phyloP scores from a whole-genome alignment of 2,329 filamentous ascomycete species.

The Colletotrichum viniferum region DNA sequence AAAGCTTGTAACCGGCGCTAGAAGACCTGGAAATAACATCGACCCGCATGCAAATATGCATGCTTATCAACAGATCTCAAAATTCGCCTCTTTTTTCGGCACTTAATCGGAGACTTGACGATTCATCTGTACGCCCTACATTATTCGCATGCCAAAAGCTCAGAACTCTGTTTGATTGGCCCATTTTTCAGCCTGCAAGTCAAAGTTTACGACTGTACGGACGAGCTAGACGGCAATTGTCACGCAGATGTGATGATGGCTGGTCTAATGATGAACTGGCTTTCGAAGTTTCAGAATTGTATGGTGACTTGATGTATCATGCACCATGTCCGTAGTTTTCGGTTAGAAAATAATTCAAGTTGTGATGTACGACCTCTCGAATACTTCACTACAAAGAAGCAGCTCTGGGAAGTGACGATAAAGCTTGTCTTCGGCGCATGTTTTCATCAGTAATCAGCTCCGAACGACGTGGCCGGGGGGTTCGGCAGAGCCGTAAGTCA shows the following conservation, averaged over 20 bases:
- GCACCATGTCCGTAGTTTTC: fast-evolving
- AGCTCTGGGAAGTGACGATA: neutral
- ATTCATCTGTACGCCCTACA: too few relatives aligned
- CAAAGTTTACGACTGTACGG: neutral
- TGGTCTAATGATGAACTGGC: fast-evolving
- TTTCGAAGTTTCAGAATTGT: fast-evolving
- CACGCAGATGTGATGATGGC: neutral
- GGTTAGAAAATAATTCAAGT: fast-evolving
- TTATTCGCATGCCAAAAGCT: neutral
- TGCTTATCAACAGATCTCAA: neutral
- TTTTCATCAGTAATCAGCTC: neutral
- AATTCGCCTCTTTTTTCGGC: neutral
- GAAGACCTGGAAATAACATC: neutral
- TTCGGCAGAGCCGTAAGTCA: neutral
- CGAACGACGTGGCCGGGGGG: fast-evolving
- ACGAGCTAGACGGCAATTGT: neutral
- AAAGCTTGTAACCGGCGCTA: neutral
- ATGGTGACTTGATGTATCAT: neutral
- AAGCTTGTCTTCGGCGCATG: neutral
- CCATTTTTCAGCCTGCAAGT: neutral
- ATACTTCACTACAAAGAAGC: too few relatives aligned
- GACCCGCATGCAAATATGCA: neutral
- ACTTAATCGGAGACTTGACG: neutral
- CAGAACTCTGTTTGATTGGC: neutral
- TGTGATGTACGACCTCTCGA: too few relatives aligned